phyloP scores from a whole-genome alignment of 257 asterid species.

The Thymus quinquecostatus region DNA sequence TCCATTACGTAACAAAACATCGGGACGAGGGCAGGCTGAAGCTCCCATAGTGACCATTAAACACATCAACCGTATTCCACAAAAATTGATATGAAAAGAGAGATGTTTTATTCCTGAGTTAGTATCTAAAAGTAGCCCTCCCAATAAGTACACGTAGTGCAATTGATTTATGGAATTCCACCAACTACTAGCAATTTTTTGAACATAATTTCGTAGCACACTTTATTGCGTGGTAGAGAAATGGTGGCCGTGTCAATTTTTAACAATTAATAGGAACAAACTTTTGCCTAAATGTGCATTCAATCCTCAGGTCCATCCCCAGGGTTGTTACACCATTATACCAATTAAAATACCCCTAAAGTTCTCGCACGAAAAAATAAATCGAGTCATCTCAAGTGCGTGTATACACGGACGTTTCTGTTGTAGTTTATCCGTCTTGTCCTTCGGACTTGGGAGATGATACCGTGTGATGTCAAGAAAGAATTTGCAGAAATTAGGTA shows the following conservation, averaged over 20 bases:
- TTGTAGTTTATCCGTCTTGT: no score
- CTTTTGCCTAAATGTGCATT: conserved; percentile 25
- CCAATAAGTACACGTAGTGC: background rate
- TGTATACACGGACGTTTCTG: no score
- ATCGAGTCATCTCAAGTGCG: no score
- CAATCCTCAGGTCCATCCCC: conserved; percentile 1
- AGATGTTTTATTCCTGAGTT: background rate
- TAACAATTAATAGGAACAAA: conserved; percentile 1
- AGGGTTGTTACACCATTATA: conserved; percentile 13
- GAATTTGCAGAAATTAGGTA: background rate
- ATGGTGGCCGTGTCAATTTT: background rate
- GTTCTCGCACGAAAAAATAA: background rate
- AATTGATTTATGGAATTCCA: conserved; percentile 4
- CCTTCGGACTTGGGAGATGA: no score
- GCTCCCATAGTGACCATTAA: no score
- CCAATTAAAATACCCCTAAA: background rate
- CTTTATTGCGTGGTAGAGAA: background rate
- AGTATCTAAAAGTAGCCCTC: background rate
- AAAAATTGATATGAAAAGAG: background rate
- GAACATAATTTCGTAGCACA: conserved; percentile 8
- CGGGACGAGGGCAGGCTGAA: no score
- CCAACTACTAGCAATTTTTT: background rate
- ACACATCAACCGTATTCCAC: no score
- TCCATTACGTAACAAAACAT: no score
- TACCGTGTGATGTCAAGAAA: background rate